Evolutionary conservation across 2,329 filamentous ascomycete species (phyloP).

Genomic region (Colletotrichum paranaense): DNA sequence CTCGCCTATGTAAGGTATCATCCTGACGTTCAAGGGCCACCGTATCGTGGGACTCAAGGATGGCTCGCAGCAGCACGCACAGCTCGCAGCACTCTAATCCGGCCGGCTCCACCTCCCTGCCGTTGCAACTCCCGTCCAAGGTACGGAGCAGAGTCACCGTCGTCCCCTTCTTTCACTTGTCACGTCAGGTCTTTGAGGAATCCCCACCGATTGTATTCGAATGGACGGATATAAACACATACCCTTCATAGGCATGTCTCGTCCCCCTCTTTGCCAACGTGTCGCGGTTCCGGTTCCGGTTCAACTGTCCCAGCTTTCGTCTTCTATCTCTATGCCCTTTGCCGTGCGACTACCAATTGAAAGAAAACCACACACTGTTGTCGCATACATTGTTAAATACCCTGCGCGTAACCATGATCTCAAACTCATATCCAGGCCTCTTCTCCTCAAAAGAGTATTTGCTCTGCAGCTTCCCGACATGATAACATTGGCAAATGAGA

Average conservation of each 20-base stretch:
- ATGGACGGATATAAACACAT: not conserved
- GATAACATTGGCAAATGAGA: not conserved
- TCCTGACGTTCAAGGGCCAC: not conserved
- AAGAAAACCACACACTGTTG: not conserved
- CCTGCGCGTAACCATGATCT: not conserved
- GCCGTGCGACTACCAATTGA: no score
- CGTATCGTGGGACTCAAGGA: not conserved
- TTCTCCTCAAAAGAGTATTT: not conserved
- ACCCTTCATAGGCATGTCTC: not conserved
- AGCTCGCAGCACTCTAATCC: conserved; percentile 5
- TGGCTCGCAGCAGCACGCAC: conserved; percentile 11
- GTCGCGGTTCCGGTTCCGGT: no score
- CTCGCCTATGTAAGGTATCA: not conserved
- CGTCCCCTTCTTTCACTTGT: not conserved
- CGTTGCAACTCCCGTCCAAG: conserved; percentile 3
- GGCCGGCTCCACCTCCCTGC: conserved; percentile 26
- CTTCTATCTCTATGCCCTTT: no score
- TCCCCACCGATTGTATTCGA: not conserved
- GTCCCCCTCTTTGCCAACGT: not conserved
- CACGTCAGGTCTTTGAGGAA: not conserved
- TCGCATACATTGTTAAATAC: not conserved
- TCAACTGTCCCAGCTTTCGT: not conserved
- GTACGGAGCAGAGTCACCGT: no score
- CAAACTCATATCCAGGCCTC: not conserved
- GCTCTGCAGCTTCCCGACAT: not conserved